phyloP scores from a whole-genome alignment of 129 eudicot genomes.

The Pseudognaphalium luteoalbum region DNA sequence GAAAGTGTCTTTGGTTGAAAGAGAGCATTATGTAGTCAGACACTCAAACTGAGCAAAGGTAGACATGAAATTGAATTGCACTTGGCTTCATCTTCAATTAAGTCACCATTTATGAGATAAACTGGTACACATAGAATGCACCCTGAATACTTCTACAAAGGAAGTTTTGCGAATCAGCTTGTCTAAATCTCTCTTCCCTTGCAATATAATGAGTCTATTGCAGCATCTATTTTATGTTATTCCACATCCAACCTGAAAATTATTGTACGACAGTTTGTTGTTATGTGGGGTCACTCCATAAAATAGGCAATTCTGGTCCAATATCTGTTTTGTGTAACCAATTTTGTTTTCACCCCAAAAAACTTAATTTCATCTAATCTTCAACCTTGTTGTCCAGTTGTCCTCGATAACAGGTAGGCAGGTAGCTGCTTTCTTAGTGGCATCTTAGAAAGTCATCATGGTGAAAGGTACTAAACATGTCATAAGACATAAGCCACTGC shows the following conservation, averaged over 20 bases:
- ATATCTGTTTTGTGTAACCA: not conserved
- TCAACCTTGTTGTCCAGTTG: not conserved
- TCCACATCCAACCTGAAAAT: not conserved
- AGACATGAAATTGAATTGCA: constrained; percentile 1
- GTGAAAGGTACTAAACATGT: not conserved
- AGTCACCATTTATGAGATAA: not conserved
- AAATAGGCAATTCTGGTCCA: not conserved
- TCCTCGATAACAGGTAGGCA: not conserved
- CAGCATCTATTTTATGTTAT: not conserved
- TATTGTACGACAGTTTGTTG: not conserved
- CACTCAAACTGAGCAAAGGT: not conserved
- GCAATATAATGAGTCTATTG: too few species aligned
- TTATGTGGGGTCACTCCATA: not conserved
- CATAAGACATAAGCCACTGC: too few species aligned
- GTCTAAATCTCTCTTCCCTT: not conserved
- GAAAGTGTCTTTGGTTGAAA: not conserved
- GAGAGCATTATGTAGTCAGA: not conserved
- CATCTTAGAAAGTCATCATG: not conserved
- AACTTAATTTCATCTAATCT: not conserved
- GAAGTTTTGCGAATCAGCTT: not conserved
- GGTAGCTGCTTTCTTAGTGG: not conserved
- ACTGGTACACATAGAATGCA: not conserved
- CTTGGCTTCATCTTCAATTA: not conserved
- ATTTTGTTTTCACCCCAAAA: not conserved
- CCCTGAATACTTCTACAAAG: not conserved